Base-by-base conservation (phyloP, 306 rosid species). In the Castanospermum australe region DNA sequence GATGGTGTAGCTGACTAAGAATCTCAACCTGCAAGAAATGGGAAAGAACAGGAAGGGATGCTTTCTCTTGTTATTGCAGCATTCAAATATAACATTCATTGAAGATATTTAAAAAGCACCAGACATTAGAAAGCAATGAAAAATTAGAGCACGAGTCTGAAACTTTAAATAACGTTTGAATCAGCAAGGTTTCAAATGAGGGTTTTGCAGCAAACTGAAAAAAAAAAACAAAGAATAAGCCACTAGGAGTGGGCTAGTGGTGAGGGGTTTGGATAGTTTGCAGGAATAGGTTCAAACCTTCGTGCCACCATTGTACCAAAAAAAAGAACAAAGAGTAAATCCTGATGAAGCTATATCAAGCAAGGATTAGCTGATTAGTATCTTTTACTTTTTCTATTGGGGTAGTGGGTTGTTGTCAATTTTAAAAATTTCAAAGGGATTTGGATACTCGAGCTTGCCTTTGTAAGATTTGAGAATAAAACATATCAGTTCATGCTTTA, bases 1-100 rank as follows among this genome's bases (percentile, higher is more conserved):
- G 99, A 87, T 95, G 99, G 64, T 86, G 98, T 73, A 95, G 87
- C 88, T 90, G 95, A 81, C 97, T 91, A 54, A 95, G 96, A 87
- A 95, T 78, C 93, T 95, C 96, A 68, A 92, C 88, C 99, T 95
- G 85, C 68, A 86, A 73, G 80, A 61, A 80, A 73, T 57, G 51
- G 54, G 47, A 75, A 76, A 82, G 51, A 70, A 79, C 47, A 35
- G 20, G 33, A 80, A 78, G 75, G 72, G 59, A 30, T 4, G 21
- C 48, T 71, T 45, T 78, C 2, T 30, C 61, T 71, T 10, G 65
- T 63, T 47, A 66, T 51, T 73, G 62, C 68, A 61, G 82, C 64
- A 68, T 42, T 69, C 74, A 69, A 71, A 71, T 30, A 63, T 61
- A 50, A 41, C 41, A 30, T 64, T 65, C 79, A 73, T 42, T 65